Base-by-base conservation (phyloP, 1,284 basidiomycete species). In the Apiotrichum porosum region DNA sequence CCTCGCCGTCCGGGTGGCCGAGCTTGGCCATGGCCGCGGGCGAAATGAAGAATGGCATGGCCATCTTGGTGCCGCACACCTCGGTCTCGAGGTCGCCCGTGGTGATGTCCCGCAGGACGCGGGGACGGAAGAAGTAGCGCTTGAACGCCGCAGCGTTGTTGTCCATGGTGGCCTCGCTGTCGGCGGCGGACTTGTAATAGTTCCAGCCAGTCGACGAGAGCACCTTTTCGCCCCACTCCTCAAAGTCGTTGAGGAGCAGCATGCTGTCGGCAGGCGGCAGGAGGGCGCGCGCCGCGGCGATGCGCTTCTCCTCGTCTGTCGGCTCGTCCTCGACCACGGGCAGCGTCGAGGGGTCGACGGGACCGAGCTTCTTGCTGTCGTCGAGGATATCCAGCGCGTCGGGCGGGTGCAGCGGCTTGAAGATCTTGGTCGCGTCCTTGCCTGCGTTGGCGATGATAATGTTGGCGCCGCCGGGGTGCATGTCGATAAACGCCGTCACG, bases 1-100 rank as follows among this genome's bases (percentile, higher is more conserved):
- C 76, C 73, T 95, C 91, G 14, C 90, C 90, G 75, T 82, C 74
- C 3, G 90, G 91, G 65, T 95, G 91, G 2, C 89, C 90, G 3
- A 94, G 78, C 61, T 85, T 86, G 15, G 89, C 90, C 56, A 93
- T 82, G 4, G 89, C 91, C 0, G 78, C 86, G 13, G 86, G 88
- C 37, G 83, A 83, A 39, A 90, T 87, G 71, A 91, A 93, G 15
- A 93, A 76, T 0, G 89, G 90, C 52, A 91, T 80, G 2, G 81
- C 77, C 21, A 83, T 83, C 44, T 77, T 77, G 63, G 79, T 80
- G 5, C 88, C 88, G 37, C 92, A 78, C 51, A 92, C 84, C 8
- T 77, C 82, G 0, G 67, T 68, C n/a, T 60, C 47, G 28, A 61
- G 56, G 28, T 51, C 44, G 15, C 66, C 68, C 19, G 43, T 42